phyloP scores from a whole-genome alignment of 176 grass and related monocot species.

The Raddia guianensis region DNA sequence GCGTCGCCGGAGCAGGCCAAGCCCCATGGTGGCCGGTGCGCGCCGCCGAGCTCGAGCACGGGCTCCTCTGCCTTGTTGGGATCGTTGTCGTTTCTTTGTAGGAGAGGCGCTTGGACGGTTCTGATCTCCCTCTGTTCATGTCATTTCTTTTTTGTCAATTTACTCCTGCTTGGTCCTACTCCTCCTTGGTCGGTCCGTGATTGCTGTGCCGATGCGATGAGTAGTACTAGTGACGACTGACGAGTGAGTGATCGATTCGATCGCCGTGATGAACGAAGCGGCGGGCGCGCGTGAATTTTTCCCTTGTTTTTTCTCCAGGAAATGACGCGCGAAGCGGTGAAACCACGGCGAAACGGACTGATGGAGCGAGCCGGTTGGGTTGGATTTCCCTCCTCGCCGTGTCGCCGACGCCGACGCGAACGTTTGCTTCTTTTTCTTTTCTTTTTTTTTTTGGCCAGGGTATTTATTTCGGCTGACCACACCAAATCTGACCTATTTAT shows the following conservation, averaged over 20 bases:
- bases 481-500: background rate
- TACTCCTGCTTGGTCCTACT: too few relatives aligned
- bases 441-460: background rate
- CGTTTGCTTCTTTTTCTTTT: too few relatives aligned
- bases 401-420: background rate
- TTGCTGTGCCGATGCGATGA: too few relatives aligned
- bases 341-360: background rate
- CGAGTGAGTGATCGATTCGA: background rate
- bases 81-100: background rate
- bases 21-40: background rate
- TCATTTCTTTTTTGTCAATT: background rate
- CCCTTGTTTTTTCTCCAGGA: background rate
- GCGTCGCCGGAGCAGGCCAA: background rate
- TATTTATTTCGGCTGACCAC: background rate
- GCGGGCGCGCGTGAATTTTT: background rate
- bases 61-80: too few relatives aligned
- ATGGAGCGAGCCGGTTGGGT: background rate
- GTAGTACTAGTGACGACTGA: background rate
- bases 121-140: background rate
- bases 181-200: too few relatives aligned
- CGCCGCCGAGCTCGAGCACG: too few relatives aligned
- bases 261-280: background rate
- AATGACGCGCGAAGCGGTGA: background rate
- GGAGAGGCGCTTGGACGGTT: constrained; percentile 29
- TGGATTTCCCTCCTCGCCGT: background rate